These are phyloP conservation scores for Trypanosoma caninum DNA, from an alignment of 208 protist species.

Conservation along the genomic window DNA sequence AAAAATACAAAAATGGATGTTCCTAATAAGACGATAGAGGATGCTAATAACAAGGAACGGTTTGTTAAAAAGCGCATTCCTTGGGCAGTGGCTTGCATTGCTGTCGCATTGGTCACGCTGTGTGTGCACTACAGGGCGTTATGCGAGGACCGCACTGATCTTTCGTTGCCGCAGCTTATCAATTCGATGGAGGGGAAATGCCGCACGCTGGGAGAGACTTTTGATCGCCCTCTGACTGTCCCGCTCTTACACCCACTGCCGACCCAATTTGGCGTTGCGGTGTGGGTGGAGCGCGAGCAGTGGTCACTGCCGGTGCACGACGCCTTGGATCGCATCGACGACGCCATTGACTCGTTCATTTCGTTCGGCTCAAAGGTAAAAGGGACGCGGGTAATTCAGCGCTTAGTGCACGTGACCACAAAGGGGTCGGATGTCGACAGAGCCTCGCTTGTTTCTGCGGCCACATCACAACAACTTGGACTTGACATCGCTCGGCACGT, in stretches of 20 bases:
- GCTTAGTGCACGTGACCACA: conserved; percentile 33
- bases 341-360: conserved; percentile 17
- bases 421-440: not conserved
- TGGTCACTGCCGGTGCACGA: conserved; percentile 46
- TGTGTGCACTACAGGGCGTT: conserved; percentile 49
- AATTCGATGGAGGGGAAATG: conserved; percentile 27
- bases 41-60: too few relatives aligned
- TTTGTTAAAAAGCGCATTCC: not conserved
- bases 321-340: conserved; percentile 42
- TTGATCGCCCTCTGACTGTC: not conserved
- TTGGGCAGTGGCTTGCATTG: conserved; percentile 12
- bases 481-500: conserved; percentile 51
- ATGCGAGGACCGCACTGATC: conserved; percentile 33
- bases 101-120: conserved; percentile 25
- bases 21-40: not conserved
- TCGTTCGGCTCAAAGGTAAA: not conserved
- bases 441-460: not conserved
- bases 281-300: conserved; percentile 59
- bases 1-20: not conserved
- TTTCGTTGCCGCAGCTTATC: conserved; percentile 41
- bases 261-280: conserved; percentile 49
- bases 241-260: conserved; percentile 16
- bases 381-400: conserved; percentile 18
- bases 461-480: conserved; percentile 54
- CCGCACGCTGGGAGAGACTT: conserved; percentile 12